These are phyloP conservation scores for Houttuynia cordata DNA, from an alignment of 164 flowering plant species.

Conservation along the genomic window DNA sequence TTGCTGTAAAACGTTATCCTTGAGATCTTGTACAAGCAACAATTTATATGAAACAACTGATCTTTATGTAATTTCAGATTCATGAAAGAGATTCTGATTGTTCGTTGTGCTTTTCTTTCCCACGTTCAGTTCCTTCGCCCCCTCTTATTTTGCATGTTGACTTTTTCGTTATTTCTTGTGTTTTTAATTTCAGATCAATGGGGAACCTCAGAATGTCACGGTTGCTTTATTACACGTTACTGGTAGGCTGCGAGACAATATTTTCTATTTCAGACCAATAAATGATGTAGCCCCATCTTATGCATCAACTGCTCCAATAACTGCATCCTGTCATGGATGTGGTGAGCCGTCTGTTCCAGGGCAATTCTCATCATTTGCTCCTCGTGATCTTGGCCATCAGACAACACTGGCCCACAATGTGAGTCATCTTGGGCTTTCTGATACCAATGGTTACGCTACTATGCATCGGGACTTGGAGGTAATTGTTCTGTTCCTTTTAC, in stretches of 20 bases:
- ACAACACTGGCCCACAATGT: conserved; percentile 25
- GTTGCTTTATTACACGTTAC: conserved; percentile 64
- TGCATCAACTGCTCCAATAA: conserved; percentile 26
- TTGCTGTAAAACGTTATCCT: no score
- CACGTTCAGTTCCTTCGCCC: not conserved
- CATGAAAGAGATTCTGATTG: not conserved
- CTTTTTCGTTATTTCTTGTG: no score
- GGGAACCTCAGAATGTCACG: conserved; percentile 55
- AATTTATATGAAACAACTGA: no score
- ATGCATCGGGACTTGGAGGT: no score
- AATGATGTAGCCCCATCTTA: conserved; percentile 23
- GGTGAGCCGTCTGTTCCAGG: not conserved
- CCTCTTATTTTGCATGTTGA: not conserved
- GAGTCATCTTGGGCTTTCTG: conserved; percentile 42
- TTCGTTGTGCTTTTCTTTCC: not conserved
- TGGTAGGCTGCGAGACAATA: conserved; percentile 53
- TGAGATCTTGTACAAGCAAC: no score
- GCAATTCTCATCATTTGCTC: not conserved
- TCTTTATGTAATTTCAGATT: no score
- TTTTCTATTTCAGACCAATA: conserved; percentile 22
- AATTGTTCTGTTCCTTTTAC: no score
- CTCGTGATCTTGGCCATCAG: conserved; percentile 23
- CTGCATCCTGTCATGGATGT: conserved; percentile 30
- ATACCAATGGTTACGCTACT: conserved; percentile 3
- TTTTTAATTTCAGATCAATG: conserved; percentile 55